Base-by-base conservation (phyloP, 129 eudicot species). In the Silybum marianum region DNA sequence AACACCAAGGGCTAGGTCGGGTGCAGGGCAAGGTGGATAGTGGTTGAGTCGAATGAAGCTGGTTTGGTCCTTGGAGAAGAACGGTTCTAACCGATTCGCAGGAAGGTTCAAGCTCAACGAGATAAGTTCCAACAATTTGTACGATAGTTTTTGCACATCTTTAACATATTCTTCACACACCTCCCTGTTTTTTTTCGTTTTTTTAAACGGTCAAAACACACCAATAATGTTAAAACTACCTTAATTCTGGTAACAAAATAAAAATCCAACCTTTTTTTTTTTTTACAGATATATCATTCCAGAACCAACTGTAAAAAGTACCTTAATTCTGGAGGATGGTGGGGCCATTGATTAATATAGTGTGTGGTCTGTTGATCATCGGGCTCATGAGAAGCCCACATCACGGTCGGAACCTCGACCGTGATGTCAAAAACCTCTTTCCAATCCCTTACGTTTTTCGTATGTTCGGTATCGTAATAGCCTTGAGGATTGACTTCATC, bases 381-480 rank as follows among this genome's bases (percentile, higher is more conserved):
- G 16, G 86, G 72, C 25, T 84, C 88, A 51, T 58, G 81, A 46
- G 89, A 87, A 67, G 90, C 87, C 13, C 88, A 86, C 36, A 91
- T 51, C 36, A 82, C 14, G 6, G 83, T 68, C 22, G 94, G 91
- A 60, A 36, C 51, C n/a, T 87, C 70, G 44, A 83, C 90, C 39
- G 83, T 78, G 11, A 82, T 51, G 71, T 92, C 97, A 80, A 87
- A 89, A 7, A 91, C 91, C 60, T 91, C 89, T 69, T 89, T 89
- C 97, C 97, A 91, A 8, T 92, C 93, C 75, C 93, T 88, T 5
- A 92, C 92, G 39, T 91, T 89, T 58, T 91, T 89, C 0, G 93
- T 91, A 18, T 87, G 91, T 81, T 89, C 93, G 0, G 89, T 81
- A 36, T 91, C 97, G 71, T 88, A 86, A 34, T 83, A 89, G 6